These are phyloP conservation scores for Metschnikowia chrysomelidarum DNA, from an alignment of 805 yeast genomes.

Conservation along the genomic window DNA sequence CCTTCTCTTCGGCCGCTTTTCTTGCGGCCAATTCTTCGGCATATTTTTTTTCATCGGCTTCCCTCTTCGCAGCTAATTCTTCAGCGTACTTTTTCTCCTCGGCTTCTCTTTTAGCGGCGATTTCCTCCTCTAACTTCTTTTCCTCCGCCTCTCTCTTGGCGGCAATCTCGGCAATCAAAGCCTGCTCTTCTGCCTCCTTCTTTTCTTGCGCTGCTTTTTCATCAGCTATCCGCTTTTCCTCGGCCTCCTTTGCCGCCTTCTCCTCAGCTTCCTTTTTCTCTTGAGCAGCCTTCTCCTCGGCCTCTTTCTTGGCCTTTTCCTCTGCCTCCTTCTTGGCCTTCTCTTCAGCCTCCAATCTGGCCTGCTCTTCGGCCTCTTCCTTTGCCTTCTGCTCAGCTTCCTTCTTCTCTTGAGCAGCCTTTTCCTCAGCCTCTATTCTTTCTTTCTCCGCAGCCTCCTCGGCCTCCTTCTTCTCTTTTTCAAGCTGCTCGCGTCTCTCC, in stretches of 20 bases:
- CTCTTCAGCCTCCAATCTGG: constrained; percentile 4
- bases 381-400: constrained; percentile 22
- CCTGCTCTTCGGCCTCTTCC: constrained; percentile 10
- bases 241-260: background rate
- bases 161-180: constrained; percentile 21
- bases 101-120: constrained; percentile 15
- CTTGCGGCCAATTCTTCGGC: constrained; percentile 30
- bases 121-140: constrained; percentile 25
- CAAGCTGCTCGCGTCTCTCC: constrained; percentile 13
- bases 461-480: constrained; percentile 16
- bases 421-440: constrained; percentile 23
- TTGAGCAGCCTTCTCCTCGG: constrained; percentile 1
- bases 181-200: constrained; percentile 3
- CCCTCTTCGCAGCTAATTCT: constrained; percentile 26
- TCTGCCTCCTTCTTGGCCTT: constrained; percentile 4
- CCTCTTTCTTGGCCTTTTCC: constrained; percentile 11
- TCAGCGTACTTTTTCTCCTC: constrained; percentile 29
- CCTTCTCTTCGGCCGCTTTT: too few relatives aligned
- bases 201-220: constrained; percentile 3
- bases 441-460: constrained; percentile 28
- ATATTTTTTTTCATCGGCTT: too few relatives aligned
- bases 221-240: constrained; percentile 2
- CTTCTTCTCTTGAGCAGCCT: constrained; percentile 29
- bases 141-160: constrained; percentile 26
- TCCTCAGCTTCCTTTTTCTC: constrained; percentile 8